These are phyloP conservation scores for Lunasporangiospora selenospora DNA, from an alignment of 192 early-diverging fungal genomes.

Conservation along the genomic window DNA sequence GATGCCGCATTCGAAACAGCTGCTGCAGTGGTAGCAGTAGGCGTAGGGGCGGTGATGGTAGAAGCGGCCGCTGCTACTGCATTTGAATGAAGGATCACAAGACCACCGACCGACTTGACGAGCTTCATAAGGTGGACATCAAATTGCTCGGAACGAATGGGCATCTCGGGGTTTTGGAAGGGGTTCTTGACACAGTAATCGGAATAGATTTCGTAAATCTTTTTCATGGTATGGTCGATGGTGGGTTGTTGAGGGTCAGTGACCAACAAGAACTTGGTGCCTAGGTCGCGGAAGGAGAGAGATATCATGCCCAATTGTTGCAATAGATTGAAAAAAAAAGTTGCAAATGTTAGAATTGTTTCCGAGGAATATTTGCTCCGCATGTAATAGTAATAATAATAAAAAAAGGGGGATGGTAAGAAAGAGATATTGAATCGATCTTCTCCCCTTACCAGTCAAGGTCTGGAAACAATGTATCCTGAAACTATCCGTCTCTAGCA, in stretches of 20 bases:
- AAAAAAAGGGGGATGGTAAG: too few relatives aligned
- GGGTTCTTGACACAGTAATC: slow-evolving; percentile 99
- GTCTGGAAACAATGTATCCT: slow-evolving; percentile 95
- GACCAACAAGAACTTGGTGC: slow-evolving; percentile 94
- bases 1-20: too few relatives aligned
- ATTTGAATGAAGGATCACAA: too few relatives aligned
- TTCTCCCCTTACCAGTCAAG: slow-evolving; percentile 80
- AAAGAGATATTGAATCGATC: too few relatives aligned
- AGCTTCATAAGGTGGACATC: slow-evolving; percentile 79
- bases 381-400: not conserved
- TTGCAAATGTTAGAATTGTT: not conserved
- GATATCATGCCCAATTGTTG: too few relatives aligned
- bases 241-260: slow-evolving; percentile 81
- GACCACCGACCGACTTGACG: slow-evolving; percentile 56
- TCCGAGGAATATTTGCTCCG: not conserved
- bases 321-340: not conserved
- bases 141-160: slow-evolving; percentile 95
- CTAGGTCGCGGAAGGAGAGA: slow-evolving; percentile 50
- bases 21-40: too few relatives aligned
- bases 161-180: slow-evolving; percentile 99
- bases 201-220: slow-evolving; percentile 88
- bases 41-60: too few relatives aligned
- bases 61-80: too few relatives aligned
- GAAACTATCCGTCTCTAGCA: slow-evolving; percentile 91
- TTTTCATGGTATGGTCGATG: slow-evolving; percentile 67